These are phyloP conservation scores for Phaffomyces opuntiae DNA, from an alignment of 805 yeast species.

Conservation along the genomic window DNA sequence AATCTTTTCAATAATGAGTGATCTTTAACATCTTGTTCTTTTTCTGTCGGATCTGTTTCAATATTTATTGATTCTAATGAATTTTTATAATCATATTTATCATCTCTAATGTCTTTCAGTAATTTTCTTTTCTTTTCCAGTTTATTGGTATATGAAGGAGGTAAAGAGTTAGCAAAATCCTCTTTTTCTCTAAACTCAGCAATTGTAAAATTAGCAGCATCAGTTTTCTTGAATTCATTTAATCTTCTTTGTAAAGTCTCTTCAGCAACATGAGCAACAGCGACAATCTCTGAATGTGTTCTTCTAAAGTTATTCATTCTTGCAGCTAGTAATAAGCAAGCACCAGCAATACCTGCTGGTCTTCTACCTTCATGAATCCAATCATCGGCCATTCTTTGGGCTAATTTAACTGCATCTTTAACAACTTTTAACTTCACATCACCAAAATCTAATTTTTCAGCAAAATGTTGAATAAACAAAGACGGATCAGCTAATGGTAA, in stretches of 20 bases:
- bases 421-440: slow-evolving; percentile 66
- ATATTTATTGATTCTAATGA: slow-evolving; percentile 2
- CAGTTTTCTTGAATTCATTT: slow-evolving; percentile 77
- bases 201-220: slow-evolving; percentile 67
- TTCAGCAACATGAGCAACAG: slow-evolving; percentile 92
- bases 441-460: slow-evolving; percentile 80
- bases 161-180: slow-evolving; percentile 39
- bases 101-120: neutral
- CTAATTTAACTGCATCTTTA: slow-evolving; percentile 79
- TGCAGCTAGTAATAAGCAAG: slow-evolving; percentile 87
- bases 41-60: slow-evolving; percentile 12
- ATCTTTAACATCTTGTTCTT: slow-evolving; percentile 18
- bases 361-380: slow-evolving; percentile 97
- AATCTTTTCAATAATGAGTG: slow-evolving; percentile 13
- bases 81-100: slow-evolving; percentile 1
- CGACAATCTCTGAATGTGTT: slow-evolving; percentile 88
- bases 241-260: slow-evolving; percentile 87
- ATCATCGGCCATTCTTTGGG: slow-evolving; percentile 86
- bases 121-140: slow-evolving; percentile 28
- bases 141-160: slow-evolving; percentile 76
- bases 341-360: slow-evolving; percentile 99
- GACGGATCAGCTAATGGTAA: slow-evolving; percentile 94
- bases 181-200: slow-evolving; percentile 58
- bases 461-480: slow-evolving; percentile 87
- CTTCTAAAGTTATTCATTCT: slow-evolving; percentile 94